Percentiles rank a stretch among this genome's conserved stretches.
phyloP scores from a whole-genome alignment of 2,329 filamentous ascomycete species.

The Cladophialophora exuberans region DNA sequence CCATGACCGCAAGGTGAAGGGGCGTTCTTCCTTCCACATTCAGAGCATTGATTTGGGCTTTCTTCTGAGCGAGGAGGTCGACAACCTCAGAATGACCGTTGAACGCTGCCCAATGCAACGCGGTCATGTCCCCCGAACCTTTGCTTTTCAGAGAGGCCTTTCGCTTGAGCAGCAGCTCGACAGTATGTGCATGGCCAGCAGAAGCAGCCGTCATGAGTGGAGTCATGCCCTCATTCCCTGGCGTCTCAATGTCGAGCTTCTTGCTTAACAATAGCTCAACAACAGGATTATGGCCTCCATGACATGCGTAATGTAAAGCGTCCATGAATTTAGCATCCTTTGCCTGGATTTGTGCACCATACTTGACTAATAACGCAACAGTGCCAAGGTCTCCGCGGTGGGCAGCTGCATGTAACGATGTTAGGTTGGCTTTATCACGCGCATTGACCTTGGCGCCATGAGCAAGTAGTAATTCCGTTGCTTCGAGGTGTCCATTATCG shows the following conservation, averaged over 20 bases:
- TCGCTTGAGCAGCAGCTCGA: not conserved
- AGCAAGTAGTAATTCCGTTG: not conserved
- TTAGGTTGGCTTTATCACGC: not conserved
- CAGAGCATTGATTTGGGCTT: conserved; percentile 1
- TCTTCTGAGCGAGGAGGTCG: conserved; percentile 5
- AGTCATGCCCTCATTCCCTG: conserved; percentile 2
- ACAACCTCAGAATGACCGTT: conserved; percentile 2
- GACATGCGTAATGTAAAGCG: not conserved
- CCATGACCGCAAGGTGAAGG: conserved; percentile 1
- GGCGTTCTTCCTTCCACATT: conserved; percentile 2
- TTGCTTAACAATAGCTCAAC: not conserved
- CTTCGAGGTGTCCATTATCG: conserved; percentile 2
- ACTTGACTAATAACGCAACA: not conserved
- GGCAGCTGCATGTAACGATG: not conserved
- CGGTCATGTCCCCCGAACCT: conserved; percentile 1
- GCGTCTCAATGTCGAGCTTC: not conserved
- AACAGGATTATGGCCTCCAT: not conserved
- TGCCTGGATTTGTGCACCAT: not conserved
- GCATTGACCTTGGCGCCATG: conserved; percentile 3
- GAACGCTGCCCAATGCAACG: not conserved
- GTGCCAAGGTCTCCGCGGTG: not conserved
- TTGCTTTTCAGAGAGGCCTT: conserved; percentile 1
- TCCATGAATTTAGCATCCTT: conserved; percentile 2
- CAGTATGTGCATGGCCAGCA: conserved; percentile 1
- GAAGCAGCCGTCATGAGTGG: conserved; percentile 4